A percentile compares a stretch with the other conserved stretches of the same genome.
Conservation (phyloP, 148 eudicot species). For the Pharnaceum exiguum region DNA sequence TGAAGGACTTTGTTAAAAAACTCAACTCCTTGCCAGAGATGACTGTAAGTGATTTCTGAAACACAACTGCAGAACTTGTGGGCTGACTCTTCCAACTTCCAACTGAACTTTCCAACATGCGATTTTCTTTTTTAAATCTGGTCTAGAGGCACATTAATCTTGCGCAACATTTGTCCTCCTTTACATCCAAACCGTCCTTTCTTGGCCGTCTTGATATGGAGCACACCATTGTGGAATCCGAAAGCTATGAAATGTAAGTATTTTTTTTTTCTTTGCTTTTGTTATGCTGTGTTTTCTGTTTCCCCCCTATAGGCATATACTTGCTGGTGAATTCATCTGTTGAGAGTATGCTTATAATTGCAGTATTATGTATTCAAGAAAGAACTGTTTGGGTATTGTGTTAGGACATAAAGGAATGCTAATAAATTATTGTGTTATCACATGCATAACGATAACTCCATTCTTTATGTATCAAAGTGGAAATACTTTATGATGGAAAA, state of each 20-base stretch:
- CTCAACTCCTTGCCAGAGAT: conserved; percentile 97
- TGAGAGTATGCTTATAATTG: no score
- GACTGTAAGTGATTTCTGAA: conserved; percentile 57
- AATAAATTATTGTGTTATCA: no score
- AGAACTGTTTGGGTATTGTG: no score
- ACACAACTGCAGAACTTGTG: conserved; percentile 1
- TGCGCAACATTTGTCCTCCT: conserved; percentile 84
- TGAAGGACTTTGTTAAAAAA: conserved; percentile 97
- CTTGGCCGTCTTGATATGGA: conserved; percentile 94
- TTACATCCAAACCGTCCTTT: conserved; percentile 84
- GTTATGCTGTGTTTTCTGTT: no score
- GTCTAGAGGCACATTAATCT: conserved; percentile 96
- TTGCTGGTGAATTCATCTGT: no score
- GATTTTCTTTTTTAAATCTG: conserved; percentile 23
- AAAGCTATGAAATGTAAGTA: conserved; percentile 94
- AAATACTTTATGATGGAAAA: no score
- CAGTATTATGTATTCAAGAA: no score
- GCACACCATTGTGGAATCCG: conserved; percentile 87
- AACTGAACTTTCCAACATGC: conserved; percentile 5
- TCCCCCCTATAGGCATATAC: no score
- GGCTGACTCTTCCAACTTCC: background rate
- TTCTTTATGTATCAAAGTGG: no score
- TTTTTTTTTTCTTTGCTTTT: no score
- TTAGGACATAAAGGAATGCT: no score
- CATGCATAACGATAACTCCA: no score